A percentile compares a stretch with the other conserved stretches of the same genome.
Conservation (phyloP, 139 green algal species). For the Coccomyxa sp. region DNA sequence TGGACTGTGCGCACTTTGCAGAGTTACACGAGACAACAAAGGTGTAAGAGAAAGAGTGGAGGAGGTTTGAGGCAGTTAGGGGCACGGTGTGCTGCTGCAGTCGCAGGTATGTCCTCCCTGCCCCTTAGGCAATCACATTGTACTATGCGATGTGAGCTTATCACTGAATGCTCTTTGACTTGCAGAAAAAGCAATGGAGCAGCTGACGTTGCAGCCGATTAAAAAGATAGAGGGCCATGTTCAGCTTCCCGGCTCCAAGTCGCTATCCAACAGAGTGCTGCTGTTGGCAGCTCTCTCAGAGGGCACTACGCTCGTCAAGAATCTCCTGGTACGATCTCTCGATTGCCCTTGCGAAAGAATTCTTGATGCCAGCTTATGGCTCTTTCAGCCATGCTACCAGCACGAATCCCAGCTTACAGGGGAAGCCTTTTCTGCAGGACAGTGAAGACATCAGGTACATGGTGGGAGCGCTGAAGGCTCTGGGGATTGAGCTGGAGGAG, state of each 20-base stretch:
- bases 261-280: slow-evolving; percentile 93
- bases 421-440: slow-evolving; percentile 77
- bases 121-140: too few species aligned
- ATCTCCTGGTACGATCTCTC: slow-evolving; percentile 89
- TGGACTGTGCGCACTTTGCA: too few species aligned
- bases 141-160: too few species aligned
- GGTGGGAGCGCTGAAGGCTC: slow-evolving; percentile 79
- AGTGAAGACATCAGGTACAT: slow-evolving; percentile 97
- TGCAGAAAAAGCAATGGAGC: slow-evolving; percentile 22
- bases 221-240: slow-evolving; percentile 63
- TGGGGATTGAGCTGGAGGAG: slow-evolving; percentile 85
- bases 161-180: not conserved
- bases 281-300: slow-evolving; percentile 91
- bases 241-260: slow-evolving; percentile 94
- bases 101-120: too few species aligned
- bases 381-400: not conserved
- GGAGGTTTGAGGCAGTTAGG: too few species aligned
- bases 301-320: slow-evolving; percentile 83
- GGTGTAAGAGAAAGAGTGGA: too few species aligned
- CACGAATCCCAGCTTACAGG: slow-evolving; percentile 53
- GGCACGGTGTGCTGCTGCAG: too few species aligned
- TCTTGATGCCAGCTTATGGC: not conserved
- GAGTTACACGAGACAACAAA: too few species aligned
- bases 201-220: slow-evolving; percentile 57
- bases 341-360: too few species aligned